These are phyloP conservation scores for Chrysopogon serrulatus DNA, from an alignment of 176 grass and related monocot genomes.

Conservation along the genomic window DNA sequence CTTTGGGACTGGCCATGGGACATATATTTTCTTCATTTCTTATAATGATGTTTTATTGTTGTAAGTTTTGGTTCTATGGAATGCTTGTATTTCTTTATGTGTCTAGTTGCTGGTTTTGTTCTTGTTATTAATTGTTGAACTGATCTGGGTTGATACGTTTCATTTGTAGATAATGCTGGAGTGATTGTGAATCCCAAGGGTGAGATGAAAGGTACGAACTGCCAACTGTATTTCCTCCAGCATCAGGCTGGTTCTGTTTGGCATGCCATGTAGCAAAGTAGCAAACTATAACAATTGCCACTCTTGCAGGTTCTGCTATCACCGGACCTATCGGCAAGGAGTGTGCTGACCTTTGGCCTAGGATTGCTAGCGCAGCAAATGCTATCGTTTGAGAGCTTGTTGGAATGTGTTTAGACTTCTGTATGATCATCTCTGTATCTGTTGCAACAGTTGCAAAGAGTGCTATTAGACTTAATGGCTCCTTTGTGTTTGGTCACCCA, in stretches of 20 bases:
- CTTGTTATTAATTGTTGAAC: not conserved
- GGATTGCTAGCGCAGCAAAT: constrained; percentile 63
- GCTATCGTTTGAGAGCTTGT: constrained; percentile 48
- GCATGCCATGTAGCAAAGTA: fast-evolving
- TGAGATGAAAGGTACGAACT: constrained; percentile 49
- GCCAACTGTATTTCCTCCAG: fast-evolving
- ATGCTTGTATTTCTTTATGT: not conserved
- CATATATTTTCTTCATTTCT: not conserved
- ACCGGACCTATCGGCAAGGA: constrained; percentile 60
- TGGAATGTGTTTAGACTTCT: constrained; percentile 6
- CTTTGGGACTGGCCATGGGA: constrained; percentile 74
- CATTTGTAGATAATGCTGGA: constrained; percentile 51
- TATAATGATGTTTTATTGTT: not conserved
- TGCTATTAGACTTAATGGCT: not conserved
- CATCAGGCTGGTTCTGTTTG: not conserved
- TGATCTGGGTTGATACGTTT: not conserved
- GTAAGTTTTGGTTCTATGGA: not conserved
- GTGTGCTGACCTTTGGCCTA: constrained; percentile 64
- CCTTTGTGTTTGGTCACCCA: not conserved
- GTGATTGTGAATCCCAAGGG: constrained; percentile 69
- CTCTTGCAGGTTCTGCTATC: constrained; percentile 46
- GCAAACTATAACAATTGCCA: too few relatives aligned
- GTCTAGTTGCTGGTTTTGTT: not conserved
- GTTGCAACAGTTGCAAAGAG: not conserved
- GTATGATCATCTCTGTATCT: not conserved